A percentile compares a stretch with the other conserved stretches of the same genome.
These are phyloP conservation scores for Castanospermum australe DNA, from an alignment of 306 rosid species.

Conservation along the genomic window DNA sequence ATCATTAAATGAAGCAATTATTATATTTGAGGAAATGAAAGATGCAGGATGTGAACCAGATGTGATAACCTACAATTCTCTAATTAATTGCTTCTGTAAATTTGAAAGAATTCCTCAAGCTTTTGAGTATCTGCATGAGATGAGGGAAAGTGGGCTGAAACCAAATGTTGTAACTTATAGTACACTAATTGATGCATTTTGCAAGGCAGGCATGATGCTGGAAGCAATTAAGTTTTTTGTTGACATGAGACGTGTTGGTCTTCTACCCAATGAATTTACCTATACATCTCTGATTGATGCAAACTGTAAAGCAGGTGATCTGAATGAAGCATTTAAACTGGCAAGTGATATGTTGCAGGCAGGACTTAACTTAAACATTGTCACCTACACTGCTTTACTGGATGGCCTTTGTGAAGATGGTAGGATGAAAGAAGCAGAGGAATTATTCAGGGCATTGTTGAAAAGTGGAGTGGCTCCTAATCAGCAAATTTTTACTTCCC, in stretches of 20 bases:
- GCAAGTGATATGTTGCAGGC: constrained; percentile 69
- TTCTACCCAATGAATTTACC: constrained; percentile 81
- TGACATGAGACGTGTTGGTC: constrained; percentile 81
- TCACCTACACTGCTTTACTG: constrained; percentile 68
- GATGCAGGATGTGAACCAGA: constrained; percentile 69
- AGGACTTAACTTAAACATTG: constrained; percentile 59
- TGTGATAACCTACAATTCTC: constrained; percentile 66
- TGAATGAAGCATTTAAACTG: constrained; percentile 66
- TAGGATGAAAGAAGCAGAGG: constrained; percentile 75
- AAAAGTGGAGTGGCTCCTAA: constrained; percentile 63
- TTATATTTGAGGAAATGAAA: constrained; percentile 70
- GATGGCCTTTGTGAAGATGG: constrained; percentile 85
- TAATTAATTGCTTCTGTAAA: constrained; percentile 83
- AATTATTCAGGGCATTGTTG: constrained; percentile 60
- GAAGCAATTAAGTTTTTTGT: constrained; percentile 76
- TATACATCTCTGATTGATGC: constrained; percentile 91
- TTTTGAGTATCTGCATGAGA: constrained; percentile 64
- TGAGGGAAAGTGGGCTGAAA: constrained; percentile 61
- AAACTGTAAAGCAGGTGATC: constrained; percentile 73
- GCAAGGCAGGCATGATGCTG: constrained; percentile 85
- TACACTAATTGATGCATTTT: constrained; percentile 86
- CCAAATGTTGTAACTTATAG: constrained; percentile 90
- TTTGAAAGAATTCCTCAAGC: constrained; percentile 70
- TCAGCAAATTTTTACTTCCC: constrained; percentile 60
- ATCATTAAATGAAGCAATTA: constrained; percentile 42